phyloP scores from a whole-genome alignment of 495 filamentous ascomycete genomes.

The Penicillium verhagenii region DNA sequence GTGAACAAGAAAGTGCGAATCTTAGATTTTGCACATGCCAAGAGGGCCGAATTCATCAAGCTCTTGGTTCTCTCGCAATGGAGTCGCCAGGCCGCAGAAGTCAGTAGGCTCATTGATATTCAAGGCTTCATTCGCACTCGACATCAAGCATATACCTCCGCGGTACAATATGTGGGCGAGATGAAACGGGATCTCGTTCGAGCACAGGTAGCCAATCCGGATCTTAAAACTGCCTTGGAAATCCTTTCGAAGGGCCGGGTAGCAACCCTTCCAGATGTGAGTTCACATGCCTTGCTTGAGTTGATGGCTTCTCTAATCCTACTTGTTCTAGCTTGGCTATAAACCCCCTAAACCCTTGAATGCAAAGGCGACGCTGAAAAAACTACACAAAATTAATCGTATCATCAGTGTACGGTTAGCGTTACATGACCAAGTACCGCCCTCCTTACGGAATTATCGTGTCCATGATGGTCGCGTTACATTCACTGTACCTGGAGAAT shows the following conservation, averaged over 20 bases:
- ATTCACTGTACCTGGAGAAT: slow-evolving; percentile 78
- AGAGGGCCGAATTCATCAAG: slow-evolving; percentile 80
- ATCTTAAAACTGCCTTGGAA: slow-evolving; percentile 84
- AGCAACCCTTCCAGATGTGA: slow-evolving; percentile 72
- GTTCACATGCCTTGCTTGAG: slow-evolving; percentile 18
- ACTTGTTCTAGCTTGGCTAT: slow-evolving; percentile 61
- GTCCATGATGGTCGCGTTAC: slow-evolving; percentile 81
- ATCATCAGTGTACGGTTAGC: slow-evolving; percentile 76
- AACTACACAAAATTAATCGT: slow-evolving; percentile 76
- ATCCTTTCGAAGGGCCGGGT: slow-evolving; percentile 74
- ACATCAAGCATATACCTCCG: slow-evolving; percentile 52
- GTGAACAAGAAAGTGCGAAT: slow-evolving; percentile 75
- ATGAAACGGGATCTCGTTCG: slow-evolving; percentile 64
- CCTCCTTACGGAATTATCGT: slow-evolving; percentile 66
- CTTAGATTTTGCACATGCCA: slow-evolving; percentile 66
- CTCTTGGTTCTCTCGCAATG: slow-evolving; percentile 83
- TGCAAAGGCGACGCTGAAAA: slow-evolving; percentile 61
- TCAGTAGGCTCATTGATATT: slow-evolving; percentile 83
- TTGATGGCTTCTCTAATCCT: not conserved
- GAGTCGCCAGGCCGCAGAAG: slow-evolving; percentile 72
- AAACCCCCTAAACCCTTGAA: slow-evolving; percentile 71
- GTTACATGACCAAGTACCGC: slow-evolving; percentile 72
- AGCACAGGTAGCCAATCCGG: slow-evolving; percentile 76
- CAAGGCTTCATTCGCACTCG: slow-evolving; percentile 66
- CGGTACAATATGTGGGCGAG: slow-evolving; percentile 60